These are phyloP conservation scores for Raffaelea albimanens DNA, from an alignment of 2,329 filamentous ascomycete genomes.

Conservation along the genomic window DNA sequence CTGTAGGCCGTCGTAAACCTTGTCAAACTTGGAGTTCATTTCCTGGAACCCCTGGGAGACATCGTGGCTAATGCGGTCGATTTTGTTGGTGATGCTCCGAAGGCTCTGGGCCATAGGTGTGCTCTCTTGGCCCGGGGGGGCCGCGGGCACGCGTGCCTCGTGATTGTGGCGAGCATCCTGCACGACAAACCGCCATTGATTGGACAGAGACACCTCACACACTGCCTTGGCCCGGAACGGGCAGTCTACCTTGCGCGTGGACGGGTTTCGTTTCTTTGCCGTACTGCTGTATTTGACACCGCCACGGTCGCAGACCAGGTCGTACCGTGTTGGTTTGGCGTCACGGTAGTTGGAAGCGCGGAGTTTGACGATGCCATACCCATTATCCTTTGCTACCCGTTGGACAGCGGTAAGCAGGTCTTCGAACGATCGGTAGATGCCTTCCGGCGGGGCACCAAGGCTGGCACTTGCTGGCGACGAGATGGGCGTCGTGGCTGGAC, in stretches of 20 bases:
- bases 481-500: slow-evolving; percentile 16
- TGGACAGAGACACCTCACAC: slow-evolving; percentile 51
- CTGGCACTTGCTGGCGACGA: slow-evolving; percentile 27
- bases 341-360: slow-evolving; percentile 55
- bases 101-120: slow-evolving; percentile 48
- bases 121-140: slow-evolving; percentile 46
- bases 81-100: slow-evolving; percentile 48
- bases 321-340: slow-evolving; percentile 52
- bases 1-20: slow-evolving; percentile 37
- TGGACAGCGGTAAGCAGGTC: slow-evolving; percentile 49
- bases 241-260: slow-evolving; percentile 54
- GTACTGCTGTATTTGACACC: slow-evolving; percentile 58
- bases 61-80: slow-evolving; percentile 50
- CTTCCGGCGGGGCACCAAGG: slow-evolving; percentile 47
- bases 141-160: slow-evolving; percentile 46
- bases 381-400: slow-evolving; percentile 51
- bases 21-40: slow-evolving; percentile 41
- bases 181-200: slow-evolving; percentile 55
- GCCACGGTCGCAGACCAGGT: slow-evolving; percentile 53
- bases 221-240: slow-evolving; percentile 55
- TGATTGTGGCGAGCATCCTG: slow-evolving; percentile 54
- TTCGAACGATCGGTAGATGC: slow-evolving; percentile 50
- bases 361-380: slow-evolving; percentile 53
- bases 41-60: slow-evolving; percentile 41
- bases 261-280: slow-evolving; percentile 55